Evolutionary conservation across 2,329 filamentous ascomycete species (phyloP).

Genomic region (Didymella glomerata): DNA sequence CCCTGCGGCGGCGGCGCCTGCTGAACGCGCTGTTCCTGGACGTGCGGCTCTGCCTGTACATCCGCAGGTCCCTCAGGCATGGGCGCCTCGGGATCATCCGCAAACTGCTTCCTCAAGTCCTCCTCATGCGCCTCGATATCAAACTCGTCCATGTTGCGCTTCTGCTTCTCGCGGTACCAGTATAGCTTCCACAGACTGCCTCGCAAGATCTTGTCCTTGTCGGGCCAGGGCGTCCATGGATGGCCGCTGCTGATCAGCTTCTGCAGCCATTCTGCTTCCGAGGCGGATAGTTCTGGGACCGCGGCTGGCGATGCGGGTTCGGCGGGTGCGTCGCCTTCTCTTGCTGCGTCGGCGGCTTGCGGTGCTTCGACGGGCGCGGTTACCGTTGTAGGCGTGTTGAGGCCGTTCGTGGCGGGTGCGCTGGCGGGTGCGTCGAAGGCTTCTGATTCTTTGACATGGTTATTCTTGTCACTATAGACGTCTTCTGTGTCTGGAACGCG

Average conservation of each 20-base stretch:
- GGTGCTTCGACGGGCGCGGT: constrained; percentile 31
- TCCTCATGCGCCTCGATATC: constrained; percentile 36
- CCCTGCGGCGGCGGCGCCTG: not conserved
- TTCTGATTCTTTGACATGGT: constrained; percentile 30
- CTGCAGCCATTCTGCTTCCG: constrained; percentile 47
- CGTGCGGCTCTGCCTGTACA: constrained; percentile 6
- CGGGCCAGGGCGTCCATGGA: constrained; percentile 78
- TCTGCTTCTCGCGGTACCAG: constrained; percentile 32
- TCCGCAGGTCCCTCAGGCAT: constrained; percentile 1
- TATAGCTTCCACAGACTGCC: constrained; percentile 65
- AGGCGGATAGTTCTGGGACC: constrained; percentile 36
- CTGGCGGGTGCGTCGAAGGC: constrained; percentile 33
- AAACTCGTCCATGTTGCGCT: constrained; percentile 33
- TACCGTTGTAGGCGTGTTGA: constrained; percentile 42
- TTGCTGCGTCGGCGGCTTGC: constrained; percentile 33
- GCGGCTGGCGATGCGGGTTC: constrained; percentile 12
- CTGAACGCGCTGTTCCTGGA: constrained; percentile 11
- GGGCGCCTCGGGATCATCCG: constrained; percentile 4
- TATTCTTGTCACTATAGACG: not conserved
- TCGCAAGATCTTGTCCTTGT: constrained; percentile 71
- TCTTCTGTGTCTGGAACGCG: constrained; percentile 30
- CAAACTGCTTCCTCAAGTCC: constrained; percentile 25
- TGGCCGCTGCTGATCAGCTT: constrained; percentile 41
- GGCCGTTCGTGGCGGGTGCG: constrained; percentile 39
- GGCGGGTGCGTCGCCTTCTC: constrained; percentile 20